These are phyloP conservation scores for Passiflora organensis DNA, from an alignment of 345 rosid genomes.

Conservation along the genomic window DNA sequence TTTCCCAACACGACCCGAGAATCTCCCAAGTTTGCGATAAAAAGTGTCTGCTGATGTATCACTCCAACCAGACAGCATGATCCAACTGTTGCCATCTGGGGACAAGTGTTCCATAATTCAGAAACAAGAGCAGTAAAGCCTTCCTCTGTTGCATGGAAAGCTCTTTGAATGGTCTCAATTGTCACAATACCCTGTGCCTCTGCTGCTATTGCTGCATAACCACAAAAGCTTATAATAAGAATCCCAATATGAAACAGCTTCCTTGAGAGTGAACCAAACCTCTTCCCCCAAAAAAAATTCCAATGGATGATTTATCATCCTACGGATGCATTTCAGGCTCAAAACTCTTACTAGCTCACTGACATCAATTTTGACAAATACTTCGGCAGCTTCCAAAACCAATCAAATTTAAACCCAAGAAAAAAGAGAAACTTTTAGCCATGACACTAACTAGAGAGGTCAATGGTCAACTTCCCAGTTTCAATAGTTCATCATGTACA, in stretches of 20 bases:
- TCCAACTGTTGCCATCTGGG: constrained; percentile 72
- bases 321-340: too few relatives aligned
- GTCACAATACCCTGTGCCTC: constrained; percentile 67
- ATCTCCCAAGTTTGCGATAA: constrained; percentile 84
- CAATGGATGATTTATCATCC: too few relatives aligned
- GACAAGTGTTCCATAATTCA: constrained; percentile 51
- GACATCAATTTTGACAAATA: too few relatives aligned
- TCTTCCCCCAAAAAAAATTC: not conserved
- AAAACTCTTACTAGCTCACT: too few relatives aligned
- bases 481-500: too few relatives aligned
- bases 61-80: constrained; percentile 89
- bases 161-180: constrained; percentile 58
- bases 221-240: constrained; percentile 79
- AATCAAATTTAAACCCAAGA: not conserved
- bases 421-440: not conserved
- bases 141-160: constrained; percentile 67
- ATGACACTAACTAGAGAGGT: not conserved
- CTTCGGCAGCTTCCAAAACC: not conserved
- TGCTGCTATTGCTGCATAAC: constrained; percentile 77
- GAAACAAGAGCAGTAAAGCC: constrained; percentile 75
- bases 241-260: constrained; percentile 54
- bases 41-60: constrained; percentile 64
- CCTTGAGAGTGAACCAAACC: constrained; percentile 14
- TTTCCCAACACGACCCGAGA: constrained; percentile 79
- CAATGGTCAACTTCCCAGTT: not conserved